Base-by-base conservation (phyloP, 768 basidiomycete species). In the Boletus eberwhitei region DNA sequence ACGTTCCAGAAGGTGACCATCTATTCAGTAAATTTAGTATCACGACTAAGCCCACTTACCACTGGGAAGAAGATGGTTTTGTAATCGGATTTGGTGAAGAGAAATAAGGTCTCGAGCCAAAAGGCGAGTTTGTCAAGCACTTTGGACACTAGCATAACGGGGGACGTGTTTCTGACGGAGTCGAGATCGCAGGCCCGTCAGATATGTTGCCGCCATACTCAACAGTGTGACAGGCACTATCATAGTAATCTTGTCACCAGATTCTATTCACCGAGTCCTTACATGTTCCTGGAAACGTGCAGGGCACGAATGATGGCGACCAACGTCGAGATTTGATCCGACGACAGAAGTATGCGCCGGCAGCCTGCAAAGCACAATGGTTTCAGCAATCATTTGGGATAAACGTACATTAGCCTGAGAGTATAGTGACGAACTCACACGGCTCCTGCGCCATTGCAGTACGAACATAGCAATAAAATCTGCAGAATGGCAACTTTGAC, bases 81-180 rank as follows among this genome's bases (percentile, higher is more conserved):
- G 57, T 53, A 67, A 52, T 75, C 74, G 6, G 74, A 64, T 17
- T 56, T 58, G 8, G 71, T 74, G 55, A 74, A 74, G 46, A 74
- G 66, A 56, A 61, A 72, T 9, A 64, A 40, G 6, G 71, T 73
- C 35, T 67, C 44, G 53, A 60, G 40, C 64, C 64, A 52, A 59
- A 52, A 58, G 21, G 21, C 19, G 32, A 57, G 49, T 38, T 21
- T 38, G 26, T 35, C 21, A 13, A 50, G 32, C 2, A 24, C 29
- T 48, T 51, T 21, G 19, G 49, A 48, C 24, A 35, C 21, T 7
- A 21, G 11, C 43, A 47, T 56, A 2, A 7, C 36, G 53, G 5
- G 24, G 32, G 42, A 34, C 1, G 32, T 3, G 16, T 2, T 34
- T 46, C 8, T 22, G 4, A 22, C 7, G 16, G 29, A 37, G 31